Base-by-base conservation (phyloP, 768 basidiomycete species). In the Termitomyces sp. region DNA sequence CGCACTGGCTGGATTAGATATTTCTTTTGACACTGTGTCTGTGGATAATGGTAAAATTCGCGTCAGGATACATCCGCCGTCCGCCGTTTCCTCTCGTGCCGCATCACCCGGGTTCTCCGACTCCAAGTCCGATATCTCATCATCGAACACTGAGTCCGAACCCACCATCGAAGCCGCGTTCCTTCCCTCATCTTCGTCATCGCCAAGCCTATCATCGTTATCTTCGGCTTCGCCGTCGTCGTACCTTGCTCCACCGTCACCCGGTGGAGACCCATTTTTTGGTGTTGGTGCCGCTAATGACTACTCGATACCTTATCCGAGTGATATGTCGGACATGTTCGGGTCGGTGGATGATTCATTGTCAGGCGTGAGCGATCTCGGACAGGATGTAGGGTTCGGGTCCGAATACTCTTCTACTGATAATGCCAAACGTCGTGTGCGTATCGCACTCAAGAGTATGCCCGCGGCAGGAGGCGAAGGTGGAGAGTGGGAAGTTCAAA, bases 401-500 rank as follows among this genome's bases (percentile, higher is more conserved):
- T 75, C 75, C 34, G 74, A 76, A 51, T 74, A 70, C 62, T 64
- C 68, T 51, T 64, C 68, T 53, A 70, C 75, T 58, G 71, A 65
- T 54, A 51, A 61, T 51, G 71, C 71, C 40, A 79, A 76, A 63
- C 78, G 82, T 39, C 78, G 86, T 39, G 84, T 86, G 59, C 78
- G 84, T 60, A 84, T 87, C 49, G 83, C 86, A 28, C 72, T 88
- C 59, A 86, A 83, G 70, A 83, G 79, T 63, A 71, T 84, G 70
- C 85, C 86, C 0, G 75, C 75, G 21, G 70, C 78, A 30, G 85
- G 84, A 45, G 79, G 79, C 59, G 84, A 86, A 67, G 85, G 85
- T 46, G 87, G 86, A 59, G 87, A 88, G 72, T 89, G 88, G 87
- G 87, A 90, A 68, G 85, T 90, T 45, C 81, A 86, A 66, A 73